Conservation (phyloP, 192 early-diverging fungal genomes). For the Oehlia diaphana region DNA sequence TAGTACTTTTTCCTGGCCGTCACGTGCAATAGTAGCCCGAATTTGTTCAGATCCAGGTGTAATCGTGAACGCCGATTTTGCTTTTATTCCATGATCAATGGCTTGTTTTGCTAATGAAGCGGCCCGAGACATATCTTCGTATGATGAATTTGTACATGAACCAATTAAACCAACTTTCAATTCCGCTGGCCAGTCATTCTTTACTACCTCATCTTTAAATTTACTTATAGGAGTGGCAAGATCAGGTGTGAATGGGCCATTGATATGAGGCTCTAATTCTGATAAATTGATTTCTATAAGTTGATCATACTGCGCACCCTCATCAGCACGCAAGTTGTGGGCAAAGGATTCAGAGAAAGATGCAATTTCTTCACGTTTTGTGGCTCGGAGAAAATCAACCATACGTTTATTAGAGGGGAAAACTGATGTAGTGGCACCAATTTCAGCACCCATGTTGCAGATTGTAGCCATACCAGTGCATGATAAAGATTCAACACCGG, state of each 20-base stretch:
- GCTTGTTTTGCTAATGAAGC: constrained; percentile 88
- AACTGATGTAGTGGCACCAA: constrained; percentile 95
- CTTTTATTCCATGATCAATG: constrained; percentile 73
- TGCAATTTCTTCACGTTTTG: constrained; percentile 78
- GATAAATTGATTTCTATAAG: constrained; percentile 93
- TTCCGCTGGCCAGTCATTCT: constrained; percentile 88
- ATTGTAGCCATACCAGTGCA: constrained; percentile 99
- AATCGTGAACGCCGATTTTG: constrained; percentile 83
- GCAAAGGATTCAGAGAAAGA: constrained; percentile 74
- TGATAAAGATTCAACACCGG: constrained; percentile 89
- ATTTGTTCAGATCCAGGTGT: constrained; percentile 99
- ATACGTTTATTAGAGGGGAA: constrained; percentile 96
- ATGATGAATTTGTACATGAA: constrained; percentile 98
- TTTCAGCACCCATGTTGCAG: constrained; percentile 99
- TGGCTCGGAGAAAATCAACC: constrained; percentile 88
- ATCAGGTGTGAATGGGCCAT: constrained; percentile 97
- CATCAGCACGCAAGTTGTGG: constrained; percentile 90
- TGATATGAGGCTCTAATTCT: constrained; percentile 93
- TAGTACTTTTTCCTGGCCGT: constrained; percentile 80
- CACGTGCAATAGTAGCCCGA: constrained; percentile 91
- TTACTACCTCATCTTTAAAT: constrained; percentile 85
- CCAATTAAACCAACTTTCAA: constrained; percentile 93
- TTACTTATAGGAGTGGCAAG: constrained; percentile 89
- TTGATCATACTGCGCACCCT: constrained; percentile 86
- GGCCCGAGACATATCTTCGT: constrained; percentile 96